A percentile compares a stretch with the other conserved stretches of the same genome.
Conservation (phyloP, 129 eudicot species). For the Pittosporum tobira region DNA sequence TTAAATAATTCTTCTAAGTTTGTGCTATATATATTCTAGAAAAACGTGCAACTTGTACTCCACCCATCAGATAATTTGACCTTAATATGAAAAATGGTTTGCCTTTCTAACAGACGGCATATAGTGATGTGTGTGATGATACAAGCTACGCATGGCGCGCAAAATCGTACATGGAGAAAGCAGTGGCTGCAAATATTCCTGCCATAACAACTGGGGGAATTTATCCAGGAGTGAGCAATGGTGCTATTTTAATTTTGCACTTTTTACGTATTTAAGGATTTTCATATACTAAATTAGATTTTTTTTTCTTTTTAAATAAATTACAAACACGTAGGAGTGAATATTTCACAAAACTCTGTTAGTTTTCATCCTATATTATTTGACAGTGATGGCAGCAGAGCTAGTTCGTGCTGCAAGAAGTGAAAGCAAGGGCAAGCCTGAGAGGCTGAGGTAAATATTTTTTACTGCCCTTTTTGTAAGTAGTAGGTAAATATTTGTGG, state of each 20-base stretch:
- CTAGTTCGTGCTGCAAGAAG: conserved; percentile 74
- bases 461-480: background rate
- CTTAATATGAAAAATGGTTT: conserved; percentile 13
- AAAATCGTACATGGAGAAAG: conserved; percentile 57
- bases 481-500: background rate
- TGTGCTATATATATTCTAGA: conserved; percentile 1
- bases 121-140: conserved; percentile 93
- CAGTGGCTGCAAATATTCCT: conserved; percentile 72
- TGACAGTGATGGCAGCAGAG: conserved; percentile 96
- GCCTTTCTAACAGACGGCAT: conserved; percentile 62
- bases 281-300: too few relatives aligned
- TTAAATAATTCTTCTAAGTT: background rate
- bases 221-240: conserved; percentile 99
- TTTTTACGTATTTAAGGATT: background rate
- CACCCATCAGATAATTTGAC: conserved; percentile 1
- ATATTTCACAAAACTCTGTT: background rate
- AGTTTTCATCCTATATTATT: background rate
- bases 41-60: background rate
- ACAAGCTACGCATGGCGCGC: conserved; percentile 72
- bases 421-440: conserved; percentile 66
- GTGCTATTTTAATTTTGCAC: conserved; percentile 25
- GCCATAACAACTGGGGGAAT: conserved; percentile 96
- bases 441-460: conserved; percentile 59
- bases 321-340: background rate
- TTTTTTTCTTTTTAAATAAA: too few relatives aligned